Evolutionary conservation across 257 asterid species (phyloP), one percentile per base, ranked within the genome.

Genomic region (Solanum neorickii): DNA sequence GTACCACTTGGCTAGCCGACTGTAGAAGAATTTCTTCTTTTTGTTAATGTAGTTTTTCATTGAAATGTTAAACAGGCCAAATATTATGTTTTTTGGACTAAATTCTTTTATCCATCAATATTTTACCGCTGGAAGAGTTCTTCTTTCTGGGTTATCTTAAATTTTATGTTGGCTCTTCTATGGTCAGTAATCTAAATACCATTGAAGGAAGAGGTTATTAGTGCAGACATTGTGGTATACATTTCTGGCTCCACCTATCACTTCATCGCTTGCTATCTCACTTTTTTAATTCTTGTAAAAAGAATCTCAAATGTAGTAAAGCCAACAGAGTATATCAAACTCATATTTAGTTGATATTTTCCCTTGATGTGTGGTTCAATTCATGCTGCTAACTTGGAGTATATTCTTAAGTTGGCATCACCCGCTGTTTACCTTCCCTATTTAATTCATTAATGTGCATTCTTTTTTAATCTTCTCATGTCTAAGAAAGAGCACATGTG

Each of bases 1-100:
- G 99, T 96, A 96, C 82, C 65, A 12, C 29, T 42, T 90, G 88
- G 91, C 78, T 85, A 84, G 86, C 89, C 87, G 88, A 86, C 91
- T 90, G 90, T 90, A 85, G 62, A 83, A 41, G 85, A 33, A 52
- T 89, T 88, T 82, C 5, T 86, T 75, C 37, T 46, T 72, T 4
- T 46, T 72, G 7, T 78, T 60, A 41, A 49, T 60, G 59, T 89
- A 33, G 88, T 87, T 86, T 88, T 86, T 65, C 88, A 66, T 41
- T 77, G 78, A 86, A 76, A 72, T 86, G 83, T 69, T 76, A 35
- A 44, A 77, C 76, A 39, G 74, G 70, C 84, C 52, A 76, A 25
- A 47, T 29, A 76, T n/a, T 86, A 14, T 46, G 83, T 82, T 15
- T 49, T 49, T 49, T 69, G 83, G 83, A 70, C 87, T 27, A 84